Percentiles rank a stretch among this genome's conserved stretches.
Evolutionary conservation across 768 basidiomycete species (phyloP).

Genomic region (Kwoniella bestiolae): DNA sequence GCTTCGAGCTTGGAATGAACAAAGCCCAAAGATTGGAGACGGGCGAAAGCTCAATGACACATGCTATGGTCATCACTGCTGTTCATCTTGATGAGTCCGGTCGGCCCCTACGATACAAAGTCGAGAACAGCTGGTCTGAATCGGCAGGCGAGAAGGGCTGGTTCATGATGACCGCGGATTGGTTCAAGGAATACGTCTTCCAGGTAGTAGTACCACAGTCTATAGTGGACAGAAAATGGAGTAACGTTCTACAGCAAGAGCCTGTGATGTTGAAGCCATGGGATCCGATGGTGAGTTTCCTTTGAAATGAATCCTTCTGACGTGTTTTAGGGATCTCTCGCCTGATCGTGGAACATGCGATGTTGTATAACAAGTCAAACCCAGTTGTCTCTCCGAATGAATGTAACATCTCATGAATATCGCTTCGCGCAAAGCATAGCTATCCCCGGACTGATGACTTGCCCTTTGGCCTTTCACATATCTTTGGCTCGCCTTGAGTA

Average conservation of each 20-base stretch:
- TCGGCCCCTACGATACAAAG: constrained; percentile 85
- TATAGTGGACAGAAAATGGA: constrained; percentile 77
- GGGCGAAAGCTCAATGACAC: constrained; percentile 86
- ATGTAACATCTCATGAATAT: too few species aligned
- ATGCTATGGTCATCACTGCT: constrained; percentile 84
- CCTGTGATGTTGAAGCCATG: constrained; percentile 76
- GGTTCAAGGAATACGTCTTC: constrained; percentile 93
- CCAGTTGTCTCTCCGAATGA: too few species aligned
- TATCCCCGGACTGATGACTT: too few species aligned
- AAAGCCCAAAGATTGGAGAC: constrained; percentile 84
- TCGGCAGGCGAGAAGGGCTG: constrained; percentile 78
- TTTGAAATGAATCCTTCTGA: neutral
- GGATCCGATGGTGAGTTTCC: constrained; percentile 76
- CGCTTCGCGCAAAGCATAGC: too few species aligned
- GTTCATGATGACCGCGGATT: constrained; percentile 82
- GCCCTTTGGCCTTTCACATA: too few species aligned
- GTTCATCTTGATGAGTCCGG: constrained; percentile 81
- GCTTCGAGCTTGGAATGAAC: constrained; percentile 75
- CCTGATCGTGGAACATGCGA: neutral
- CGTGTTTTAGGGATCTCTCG: neutral
- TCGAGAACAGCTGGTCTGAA: constrained; percentile 95
- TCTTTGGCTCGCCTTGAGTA: too few species aligned
- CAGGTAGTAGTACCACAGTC: constrained; percentile 87
- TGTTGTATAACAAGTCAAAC: neutral
- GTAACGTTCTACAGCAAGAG: constrained; percentile 77